These are phyloP conservation scores for Dicorynia guianensis DNA, from an alignment of 306 rosid species.

Conservation along the genomic window DNA sequence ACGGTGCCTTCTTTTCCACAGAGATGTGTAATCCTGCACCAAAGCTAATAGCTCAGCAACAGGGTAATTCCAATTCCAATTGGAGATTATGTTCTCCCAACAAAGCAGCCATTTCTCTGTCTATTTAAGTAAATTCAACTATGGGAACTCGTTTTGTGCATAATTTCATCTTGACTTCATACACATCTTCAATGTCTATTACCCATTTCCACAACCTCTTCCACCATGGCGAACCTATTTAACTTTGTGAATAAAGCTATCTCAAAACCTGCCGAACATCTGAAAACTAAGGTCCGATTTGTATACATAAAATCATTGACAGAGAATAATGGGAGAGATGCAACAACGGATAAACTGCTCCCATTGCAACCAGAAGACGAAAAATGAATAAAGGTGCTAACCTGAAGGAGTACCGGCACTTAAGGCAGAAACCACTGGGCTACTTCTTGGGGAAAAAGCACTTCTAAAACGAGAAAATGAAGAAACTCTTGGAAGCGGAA, in stretches of 20 bases:
- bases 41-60: background rate
- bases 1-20: background rate
- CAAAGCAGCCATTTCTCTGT: slow-evolving; percentile 4
- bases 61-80: background rate
- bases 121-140: slow-evolving; percentile 10
- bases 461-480: slow-evolving; percentile 45
- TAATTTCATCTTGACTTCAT: slow-evolving; percentile 16
- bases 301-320: background rate
- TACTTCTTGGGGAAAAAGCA: slow-evolving; percentile 32
- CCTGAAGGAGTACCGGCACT: slow-evolving; percentile 63
- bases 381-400: slow-evolving; percentile 13
- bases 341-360: background rate
- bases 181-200: background rate
- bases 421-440: slow-evolving; percentile 42
- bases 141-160: background rate
- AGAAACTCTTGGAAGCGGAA: slow-evolving; percentile 48
- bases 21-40: background rate
- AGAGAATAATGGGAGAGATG: too few species aligned
- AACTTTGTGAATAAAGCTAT: background rate
- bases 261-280: background rate
- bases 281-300: background rate
- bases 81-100: slow-evolving; percentile 5
- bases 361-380: background rate
- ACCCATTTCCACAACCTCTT: slow-evolving; percentile 24
- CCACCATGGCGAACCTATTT: background rate